phyloP scores from a whole-genome alignment of 2,329 filamentous ascomycete genomes.

The Celoporthe dispersa region DNA sequence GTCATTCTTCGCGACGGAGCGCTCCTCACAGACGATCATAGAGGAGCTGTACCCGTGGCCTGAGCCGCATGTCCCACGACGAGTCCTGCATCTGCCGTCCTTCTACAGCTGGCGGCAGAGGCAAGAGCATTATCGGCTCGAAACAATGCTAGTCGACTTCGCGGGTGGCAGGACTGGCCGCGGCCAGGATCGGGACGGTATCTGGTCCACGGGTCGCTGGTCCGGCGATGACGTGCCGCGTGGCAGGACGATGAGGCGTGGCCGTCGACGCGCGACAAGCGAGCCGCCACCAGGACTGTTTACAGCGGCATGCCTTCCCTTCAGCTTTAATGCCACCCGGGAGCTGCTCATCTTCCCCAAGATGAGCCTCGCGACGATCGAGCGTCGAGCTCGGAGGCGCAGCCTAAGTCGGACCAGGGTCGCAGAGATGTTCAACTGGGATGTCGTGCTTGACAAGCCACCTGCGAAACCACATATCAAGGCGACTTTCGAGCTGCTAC shows the following conservation, averaged over 20 bases:
- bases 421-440: conserved; percentile 41
- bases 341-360: conserved; percentile 42
- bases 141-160: conserved; percentile 15
- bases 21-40: neutral
- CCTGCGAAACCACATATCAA: neutral
- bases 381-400: conserved; percentile 40
- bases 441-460: conserved; percentile 12
- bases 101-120: conserved; percentile 8
- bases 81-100: conserved; percentile 15
- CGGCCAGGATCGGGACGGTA: conserved; percentile 11
- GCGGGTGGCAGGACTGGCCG: conserved; percentile 16
- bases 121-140: neutral
- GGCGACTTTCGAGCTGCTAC: neutral
- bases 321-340: conserved; percentile 32
- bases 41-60: conserved; percentile 18
- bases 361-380: conserved; percentile 37
- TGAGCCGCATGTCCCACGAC: conserved; percentile 8
- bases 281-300: conserved; percentile 25
- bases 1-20: neutral
- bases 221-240: conserved; percentile 1
- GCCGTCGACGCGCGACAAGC: conserved; percentile 21
- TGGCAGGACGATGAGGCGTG: conserved; percentile 8
- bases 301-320: conserved; percentile 33
- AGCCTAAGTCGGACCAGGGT: conserved; percentile 44
- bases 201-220: conserved; percentile 22